Conservation (phyloP, 306 rosid genomes). For the Sesbania bispinosa region DNA sequence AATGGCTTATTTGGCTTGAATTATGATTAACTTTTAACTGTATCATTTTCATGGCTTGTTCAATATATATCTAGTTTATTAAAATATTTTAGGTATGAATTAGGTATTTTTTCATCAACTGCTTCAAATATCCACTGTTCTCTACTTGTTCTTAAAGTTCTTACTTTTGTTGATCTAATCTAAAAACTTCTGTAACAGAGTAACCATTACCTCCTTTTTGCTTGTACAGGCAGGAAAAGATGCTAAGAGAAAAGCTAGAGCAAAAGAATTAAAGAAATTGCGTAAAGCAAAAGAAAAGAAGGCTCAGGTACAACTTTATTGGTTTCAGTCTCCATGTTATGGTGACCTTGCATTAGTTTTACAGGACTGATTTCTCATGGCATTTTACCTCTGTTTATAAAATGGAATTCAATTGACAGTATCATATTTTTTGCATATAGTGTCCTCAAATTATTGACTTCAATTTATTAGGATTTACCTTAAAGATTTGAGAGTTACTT, state of each 20-base stretch:
- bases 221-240: conserved; percentile 84
- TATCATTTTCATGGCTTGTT: neutral
- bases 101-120: neutral
- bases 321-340: conserved; percentile 16
- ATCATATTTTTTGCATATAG: neutral
- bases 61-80: neutral
- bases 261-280: conserved; percentile 84
- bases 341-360: neutral
- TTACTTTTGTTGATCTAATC: conserved; percentile 9
- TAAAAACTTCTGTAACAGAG: neutral
- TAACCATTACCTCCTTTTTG: conserved; percentile 20
- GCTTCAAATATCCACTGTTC: neutral
- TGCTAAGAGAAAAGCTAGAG: conserved; percentile 87
- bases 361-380: neutral
- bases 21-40: neutral
- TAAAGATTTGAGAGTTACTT: neutral
- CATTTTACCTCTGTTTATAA: conserved; percentile 1
- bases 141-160: conserved; percentile 16
- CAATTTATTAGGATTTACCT: neutral
- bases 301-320: conserved; percentile 62
- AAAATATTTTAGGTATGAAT: neutral
- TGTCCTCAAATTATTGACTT: neutral
- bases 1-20: neutral
- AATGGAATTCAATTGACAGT: neutral
- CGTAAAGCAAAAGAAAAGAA: conserved; percentile 81